Conservation (phyloP, 306 rosid genomes). For the Geum urbanum region DNA sequence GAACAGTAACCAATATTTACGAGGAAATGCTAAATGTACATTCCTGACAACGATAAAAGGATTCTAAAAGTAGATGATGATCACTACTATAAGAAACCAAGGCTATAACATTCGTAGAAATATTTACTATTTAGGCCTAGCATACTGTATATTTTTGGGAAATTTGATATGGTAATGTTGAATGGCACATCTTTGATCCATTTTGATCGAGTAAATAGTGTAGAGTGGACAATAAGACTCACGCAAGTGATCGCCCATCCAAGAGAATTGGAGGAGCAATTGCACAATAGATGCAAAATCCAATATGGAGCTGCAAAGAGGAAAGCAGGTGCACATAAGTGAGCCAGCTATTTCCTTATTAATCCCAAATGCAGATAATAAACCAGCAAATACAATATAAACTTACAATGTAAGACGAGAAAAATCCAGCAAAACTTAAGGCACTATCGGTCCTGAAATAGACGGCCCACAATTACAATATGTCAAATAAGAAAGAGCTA, state of each 20-base stretch:
- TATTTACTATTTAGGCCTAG: background rate
- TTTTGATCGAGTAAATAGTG: background rate
- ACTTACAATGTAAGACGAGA: conserved; percentile 59
- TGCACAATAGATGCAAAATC: conserved; percentile 67
- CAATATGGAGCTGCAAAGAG: conserved; percentile 68
- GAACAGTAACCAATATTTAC: background rate
- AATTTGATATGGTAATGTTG: background rate
- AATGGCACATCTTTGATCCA: background rate
- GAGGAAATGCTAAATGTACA: background rate
- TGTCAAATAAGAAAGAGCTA: conserved; percentile 11
- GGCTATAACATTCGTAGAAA: background rate
- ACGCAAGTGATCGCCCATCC: conserved; percentile 83
- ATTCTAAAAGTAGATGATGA: background rate
- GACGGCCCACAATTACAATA: conserved; percentile 25
- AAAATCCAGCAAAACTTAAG: conserved; percentile 89
- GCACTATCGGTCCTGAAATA: conserved; percentile 89
- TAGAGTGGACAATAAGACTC: conserved; percentile 28
- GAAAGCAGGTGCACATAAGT: conserved; percentile 24
- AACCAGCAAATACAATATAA: conserved; percentile 2
- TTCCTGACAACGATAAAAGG: background rate
- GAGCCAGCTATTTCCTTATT: conserved; percentile 15
- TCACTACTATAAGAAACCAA: background rate
- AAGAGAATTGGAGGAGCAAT: conserved; percentile 87
- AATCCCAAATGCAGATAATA: conserved; percentile 22
- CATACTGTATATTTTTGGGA: no score